Base-by-base conservation (phyloP, 2,329 filamentous ascomycete genomes). In the Tolypocladium capitatum region DNA sequence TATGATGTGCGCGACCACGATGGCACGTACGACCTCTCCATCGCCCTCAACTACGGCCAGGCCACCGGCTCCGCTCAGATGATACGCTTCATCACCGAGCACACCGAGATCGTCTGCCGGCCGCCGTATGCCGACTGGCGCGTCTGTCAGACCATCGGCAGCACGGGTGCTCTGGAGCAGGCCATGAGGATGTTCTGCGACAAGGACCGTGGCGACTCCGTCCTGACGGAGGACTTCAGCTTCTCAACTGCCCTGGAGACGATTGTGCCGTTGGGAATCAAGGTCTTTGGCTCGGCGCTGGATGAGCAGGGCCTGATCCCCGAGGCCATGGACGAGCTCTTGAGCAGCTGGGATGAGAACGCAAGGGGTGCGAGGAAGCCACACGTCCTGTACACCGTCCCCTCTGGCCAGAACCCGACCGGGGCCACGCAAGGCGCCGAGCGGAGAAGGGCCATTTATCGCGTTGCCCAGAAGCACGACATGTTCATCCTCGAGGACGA, bases 1-100 rank as follows among this genome's bases (percentile, higher is more conserved):
- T 82, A 95, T 64, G 91, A 96, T 67, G 79, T 84, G 21, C 72
- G 73, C 13, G 73, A 84, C 44, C 79, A 76, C 20, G 58, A 61
- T 20, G 64, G 63, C 41, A 60, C 58, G 9, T 78, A 77, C 56
- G 92, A 98, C 67, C 78, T 98, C 46, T 80, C 86, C 42, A 87
- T 94, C 52, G 85, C 85, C 1, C 81, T 96, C 63, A 97, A 98
- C 68, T 98, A 98, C 63, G 87, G 86, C 32, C 89, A 95, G 68
- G 83, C 89, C 9, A 81, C 81, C 18, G 92, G 92, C 18, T 80
- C 87, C 11, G 84, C 88, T 4, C 92, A 95, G 68, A 73, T 98
- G 64, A 71, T 96, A 52, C 82, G 92, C 51, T 97, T 86, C 69
- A 74, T 97, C 45, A 94, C 90, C 0, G 92, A 98, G 70, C 92